Evolutionary conservation across 345 rosid species (phyloP).

Genomic region (Triadica sebifera): DNA sequence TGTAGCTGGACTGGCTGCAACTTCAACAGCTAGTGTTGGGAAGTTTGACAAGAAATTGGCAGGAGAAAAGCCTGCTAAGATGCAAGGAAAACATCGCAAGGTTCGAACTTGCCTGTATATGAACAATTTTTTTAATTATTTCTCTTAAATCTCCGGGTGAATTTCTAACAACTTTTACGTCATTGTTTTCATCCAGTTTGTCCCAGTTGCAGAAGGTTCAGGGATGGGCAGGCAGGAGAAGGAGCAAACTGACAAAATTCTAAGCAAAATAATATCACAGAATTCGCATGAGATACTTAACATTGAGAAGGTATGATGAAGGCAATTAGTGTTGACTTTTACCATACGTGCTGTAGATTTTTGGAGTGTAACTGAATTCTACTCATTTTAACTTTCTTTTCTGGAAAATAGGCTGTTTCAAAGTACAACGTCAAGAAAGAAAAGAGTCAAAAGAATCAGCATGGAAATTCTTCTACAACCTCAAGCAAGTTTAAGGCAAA

Average conservation of each 20-base stretch:
- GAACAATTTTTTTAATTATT: not conserved
- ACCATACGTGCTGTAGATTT: not conserved
- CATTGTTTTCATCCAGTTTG: conserved; percentile 45
- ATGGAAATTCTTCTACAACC: conserved; percentile 35
- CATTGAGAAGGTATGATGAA: conserved; percentile 58
- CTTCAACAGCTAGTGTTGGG: conserved; percentile 93
- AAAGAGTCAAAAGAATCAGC: conserved; percentile 42
- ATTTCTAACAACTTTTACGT: not conserved
- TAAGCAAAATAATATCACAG: conserved; percentile 74
- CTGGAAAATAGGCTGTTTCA: conserved; percentile 56
- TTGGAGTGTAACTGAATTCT: not conserved
- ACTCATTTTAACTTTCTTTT: conserved; percentile 1
- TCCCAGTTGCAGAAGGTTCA: conserved; percentile 67
- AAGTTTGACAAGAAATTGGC: conserved; percentile 87
- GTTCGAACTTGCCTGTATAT: conserved; percentile 31
- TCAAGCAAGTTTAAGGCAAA: conserved; percentile 54
- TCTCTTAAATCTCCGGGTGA: not conserved
- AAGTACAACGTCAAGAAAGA: conserved; percentile 82
- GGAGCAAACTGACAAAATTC: conserved; percentile 78
- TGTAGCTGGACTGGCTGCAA: conserved; percentile 85
- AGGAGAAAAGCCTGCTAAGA: conserved; percentile 79
- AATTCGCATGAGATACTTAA: conserved; percentile 85
- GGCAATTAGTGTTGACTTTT: not conserved
- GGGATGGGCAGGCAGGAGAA: conserved; percentile 61
- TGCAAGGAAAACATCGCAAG: conserved; percentile 83